These are phyloP conservation scores for Tilletia walkeri DNA, from an alignment of 1,284 basidiomycete genomes.

Conservation along the genomic window DNA sequence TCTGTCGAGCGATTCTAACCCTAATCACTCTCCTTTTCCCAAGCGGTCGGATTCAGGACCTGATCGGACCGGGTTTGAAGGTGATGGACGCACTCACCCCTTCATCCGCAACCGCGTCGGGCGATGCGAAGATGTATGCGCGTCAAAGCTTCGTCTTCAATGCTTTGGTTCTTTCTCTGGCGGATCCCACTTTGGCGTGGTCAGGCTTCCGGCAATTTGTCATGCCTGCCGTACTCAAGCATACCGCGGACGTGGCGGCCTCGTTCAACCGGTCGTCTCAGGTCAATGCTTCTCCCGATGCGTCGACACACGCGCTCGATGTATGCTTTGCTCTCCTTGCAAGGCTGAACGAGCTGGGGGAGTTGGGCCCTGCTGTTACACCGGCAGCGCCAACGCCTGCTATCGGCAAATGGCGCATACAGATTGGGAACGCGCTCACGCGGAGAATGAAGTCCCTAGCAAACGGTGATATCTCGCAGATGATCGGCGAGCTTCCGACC, in stretches of 20 bases:
- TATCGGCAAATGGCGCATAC: conserved; percentile 7
- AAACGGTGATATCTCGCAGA: not conserved
- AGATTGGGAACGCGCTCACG: not conserved
- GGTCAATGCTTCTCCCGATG: not conserved
- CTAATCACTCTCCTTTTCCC: conserved; percentile 41
- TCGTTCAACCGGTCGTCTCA: not conserved
- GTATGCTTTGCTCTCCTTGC: conserved; percentile 43
- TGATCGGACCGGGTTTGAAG: conserved; percentile 44
- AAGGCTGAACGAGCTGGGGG: conserved; percentile 21
- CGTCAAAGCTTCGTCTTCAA: conserved; percentile 28
- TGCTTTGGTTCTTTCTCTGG: conserved; percentile 41
- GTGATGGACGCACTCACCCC: conserved; percentile 38
- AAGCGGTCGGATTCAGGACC: conserved; percentile 48
- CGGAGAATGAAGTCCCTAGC: not conserved
- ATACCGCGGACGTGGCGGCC: conserved; percentile 28
- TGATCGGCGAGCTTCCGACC: not conserved
- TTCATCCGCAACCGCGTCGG: not conserved
- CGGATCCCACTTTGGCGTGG: conserved; percentile 38
- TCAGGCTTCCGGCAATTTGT: conserved; percentile 47
- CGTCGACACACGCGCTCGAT: conserved; percentile 17
- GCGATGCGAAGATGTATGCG: not conserved
- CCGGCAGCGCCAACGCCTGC: not conserved
- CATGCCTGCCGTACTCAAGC: conserved; percentile 42
- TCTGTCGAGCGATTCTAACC: conserved; percentile 32
- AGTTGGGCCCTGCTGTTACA: conserved; percentile 17